These are phyloP conservation scores for Cytospora chrysosperma DNA, from an alignment of 2,329 filamentous ascomycete genomes.

Conservation along the genomic window DNA sequence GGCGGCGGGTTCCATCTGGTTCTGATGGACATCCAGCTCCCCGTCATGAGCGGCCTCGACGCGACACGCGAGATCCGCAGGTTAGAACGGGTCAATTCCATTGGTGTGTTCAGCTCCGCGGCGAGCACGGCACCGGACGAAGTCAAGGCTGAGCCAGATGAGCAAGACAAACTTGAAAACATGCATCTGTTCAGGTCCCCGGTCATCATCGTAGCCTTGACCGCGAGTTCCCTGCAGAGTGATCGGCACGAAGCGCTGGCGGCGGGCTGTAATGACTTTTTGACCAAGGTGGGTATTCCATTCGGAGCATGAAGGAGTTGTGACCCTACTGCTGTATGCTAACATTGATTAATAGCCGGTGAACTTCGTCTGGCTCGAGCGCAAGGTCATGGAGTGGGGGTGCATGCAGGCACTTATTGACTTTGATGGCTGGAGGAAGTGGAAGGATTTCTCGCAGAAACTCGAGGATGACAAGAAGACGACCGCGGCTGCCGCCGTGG, in stretches of 20 bases:
- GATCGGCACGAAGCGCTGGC: constrained; percentile 93
- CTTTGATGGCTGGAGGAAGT: constrained; percentile 96
- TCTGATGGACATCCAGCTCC: constrained; percentile 97
- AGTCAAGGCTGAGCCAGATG: constrained; percentile 48
- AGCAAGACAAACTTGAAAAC: constrained; percentile 68
- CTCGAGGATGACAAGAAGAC: constrained; percentile 26
- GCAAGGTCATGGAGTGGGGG: constrained; percentile 98
- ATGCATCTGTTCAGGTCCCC: constrained; percentile 84
- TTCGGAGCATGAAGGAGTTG: not conserved
- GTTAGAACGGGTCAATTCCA: constrained; percentile 84
- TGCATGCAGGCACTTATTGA: constrained; percentile 99
- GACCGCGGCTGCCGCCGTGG: not conserved
- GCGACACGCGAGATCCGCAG: constrained; percentile 93
- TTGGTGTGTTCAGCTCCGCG: constrained; percentile 78
- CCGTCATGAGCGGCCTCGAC: constrained; percentile 92
- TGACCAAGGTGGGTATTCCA: constrained; percentile 74
- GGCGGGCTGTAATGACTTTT: constrained; percentile 95
- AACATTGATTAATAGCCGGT: constrained; percentile 64
- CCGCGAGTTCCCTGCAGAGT: constrained; percentile 89
- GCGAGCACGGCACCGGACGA: constrained; percentile 50
- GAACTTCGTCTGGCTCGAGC: constrained; percentile 94
- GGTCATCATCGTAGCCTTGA: constrained; percentile 96
- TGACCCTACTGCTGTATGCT: constrained; percentile 20
- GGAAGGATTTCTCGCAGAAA: constrained; percentile 76
- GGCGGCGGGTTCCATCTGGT: constrained; percentile 92